Conservation (phyloP, 306 rosid genomes). For the Begonia peltatifolia region DNA sequence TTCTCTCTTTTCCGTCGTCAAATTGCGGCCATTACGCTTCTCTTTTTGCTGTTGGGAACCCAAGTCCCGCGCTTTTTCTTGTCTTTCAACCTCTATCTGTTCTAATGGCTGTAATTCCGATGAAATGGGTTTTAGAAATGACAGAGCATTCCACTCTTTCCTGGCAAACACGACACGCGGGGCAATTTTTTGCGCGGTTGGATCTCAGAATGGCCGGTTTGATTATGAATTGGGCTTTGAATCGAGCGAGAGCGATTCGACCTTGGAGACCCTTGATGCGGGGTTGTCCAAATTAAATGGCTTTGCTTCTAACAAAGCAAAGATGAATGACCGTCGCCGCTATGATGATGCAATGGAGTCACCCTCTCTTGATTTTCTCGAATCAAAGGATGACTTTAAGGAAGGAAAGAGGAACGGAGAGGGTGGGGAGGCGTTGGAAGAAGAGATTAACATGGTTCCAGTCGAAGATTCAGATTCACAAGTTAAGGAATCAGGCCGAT, state of each 20-base stretch:
- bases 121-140: conserved; percentile 5
- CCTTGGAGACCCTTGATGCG: conserved; percentile 2
- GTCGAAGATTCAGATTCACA: conserved; percentile 16
- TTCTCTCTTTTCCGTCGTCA: conserved; percentile 20
- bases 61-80: conserved; percentile 8
- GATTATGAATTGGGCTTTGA: conserved; percentile 29
- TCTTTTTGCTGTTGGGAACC: conserved; percentile 8
- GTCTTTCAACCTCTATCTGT: conserved; percentile 2
- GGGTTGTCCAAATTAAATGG: neutral
- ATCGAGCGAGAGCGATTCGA: conserved; percentile 7
- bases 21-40: conserved; percentile 17
- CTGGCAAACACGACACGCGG: conserved; percentile 4
- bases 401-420: conserved; percentile 9
- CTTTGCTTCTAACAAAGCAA: conserved; percentile 6
- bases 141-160: neutral
- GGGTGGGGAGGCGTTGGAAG: conserved; percentile 11
- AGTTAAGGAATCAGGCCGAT: conserved; percentile 21
- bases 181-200: conserved; percentile 9
- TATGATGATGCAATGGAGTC: conserved; percentile 10
- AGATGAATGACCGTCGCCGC: conserved; percentile 1
- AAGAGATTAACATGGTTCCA: conserved; percentile 21
- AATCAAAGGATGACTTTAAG: conserved; percentile 7
- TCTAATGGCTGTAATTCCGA: conserved; percentile 10
- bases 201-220: conserved; percentile 15
- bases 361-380: conserved; percentile 13